Evolutionary conservation across 768 basidiomycete genomes (phyloP).

Genomic region (Suillus subalutaceus): DNA sequence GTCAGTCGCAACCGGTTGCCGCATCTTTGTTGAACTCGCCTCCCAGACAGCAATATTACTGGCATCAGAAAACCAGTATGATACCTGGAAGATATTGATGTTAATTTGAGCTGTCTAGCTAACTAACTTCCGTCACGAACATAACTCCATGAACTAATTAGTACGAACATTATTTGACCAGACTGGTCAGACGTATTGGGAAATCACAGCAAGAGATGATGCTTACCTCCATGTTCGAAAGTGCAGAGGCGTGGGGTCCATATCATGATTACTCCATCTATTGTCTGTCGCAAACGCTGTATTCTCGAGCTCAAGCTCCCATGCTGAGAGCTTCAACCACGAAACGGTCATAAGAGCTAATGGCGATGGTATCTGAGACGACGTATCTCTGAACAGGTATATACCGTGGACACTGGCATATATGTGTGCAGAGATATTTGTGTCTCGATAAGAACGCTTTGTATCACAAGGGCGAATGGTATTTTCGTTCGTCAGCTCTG

Average conservation of each 20-base stretch:
- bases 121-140: slow-evolving; percentile 56
- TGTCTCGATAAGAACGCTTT: slow-evolving; percentile 1
- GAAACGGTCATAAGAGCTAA: slow-evolving; percentile 2
- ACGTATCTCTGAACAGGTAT: not conserved
- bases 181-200: not conserved
- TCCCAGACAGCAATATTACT: slow-evolving; percentile 49
- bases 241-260: slow-evolving; percentile 70
- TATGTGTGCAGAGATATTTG: slow-evolving; percentile 3
- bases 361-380: not conserved
- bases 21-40: slow-evolving; percentile 18
- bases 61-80: slow-evolving; percentile 31
- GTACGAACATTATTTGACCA: not conserved
- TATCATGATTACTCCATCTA: slow-evolving; percentile 73
- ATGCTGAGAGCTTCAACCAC: slow-evolving; percentile 39
- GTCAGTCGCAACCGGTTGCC: slow-evolving; percentile 1
- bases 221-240: slow-evolving; percentile 60
- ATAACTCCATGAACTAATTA: slow-evolving; percentile 55
- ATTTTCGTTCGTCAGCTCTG: not conserved
- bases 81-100: slow-evolving; percentile 31
- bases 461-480: not conserved
- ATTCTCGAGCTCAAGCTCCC: slow-evolving; percentile 53
- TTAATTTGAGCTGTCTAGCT: slow-evolving; percentile 29
- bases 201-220: not conserved
- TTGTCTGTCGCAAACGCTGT: slow-evolving; percentile 60
- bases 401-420: not conserved